Percentiles rank a stretch among this genome's conserved stretches.
phyloP scores from a whole-genome alignment of 805 yeast genomes.

The Kazachstania bromeliacearum region DNA sequence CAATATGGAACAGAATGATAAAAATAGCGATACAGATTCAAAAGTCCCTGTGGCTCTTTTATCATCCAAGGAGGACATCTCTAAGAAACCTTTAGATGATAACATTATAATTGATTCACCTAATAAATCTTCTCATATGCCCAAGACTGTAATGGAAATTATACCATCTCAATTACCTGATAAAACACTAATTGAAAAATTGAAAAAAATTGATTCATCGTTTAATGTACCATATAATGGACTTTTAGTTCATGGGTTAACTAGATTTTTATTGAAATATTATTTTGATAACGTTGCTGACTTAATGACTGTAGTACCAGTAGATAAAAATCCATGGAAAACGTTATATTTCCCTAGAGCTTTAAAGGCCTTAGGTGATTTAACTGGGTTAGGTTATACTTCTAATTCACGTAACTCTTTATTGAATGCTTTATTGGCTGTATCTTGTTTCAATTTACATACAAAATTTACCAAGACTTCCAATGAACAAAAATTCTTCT shows the following conservation, averaged over 20 bases:
- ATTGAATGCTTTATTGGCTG: constrained; percentile 70
- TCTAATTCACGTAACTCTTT: constrained; percentile 69
- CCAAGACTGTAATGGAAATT: constrained; percentile 16
- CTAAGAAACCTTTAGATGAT: constrained; percentile 2
- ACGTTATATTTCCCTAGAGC: constrained; percentile 81
- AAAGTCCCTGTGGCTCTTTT: constrained; percentile 1
- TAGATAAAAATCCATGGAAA: constrained; percentile 74
- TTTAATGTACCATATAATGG: constrained; percentile 50
- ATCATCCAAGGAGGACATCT: not conserved
- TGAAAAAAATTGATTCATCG: constrained; percentile 13
- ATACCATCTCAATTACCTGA: constrained; percentile 15
- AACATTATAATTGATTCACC: constrained; percentile 7
- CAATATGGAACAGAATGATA: too few relatives aligned
- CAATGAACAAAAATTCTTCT: constrained; percentile 57
- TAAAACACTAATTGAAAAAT: constrained; percentile 8
- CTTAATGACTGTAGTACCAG: constrained; percentile 60
- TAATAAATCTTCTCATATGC: constrained; percentile 14
- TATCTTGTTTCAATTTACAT: constrained; percentile 71
- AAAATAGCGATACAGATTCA: not conserved
- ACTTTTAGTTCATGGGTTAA: constrained; percentile 54
- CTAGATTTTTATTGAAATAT: constrained; percentile 62
- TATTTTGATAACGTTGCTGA: constrained; percentile 73
- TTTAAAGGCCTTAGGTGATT: constrained; percentile 70
- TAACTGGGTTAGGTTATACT: constrained; percentile 63
- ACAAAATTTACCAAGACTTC: constrained; percentile 61